These are phyloP conservation scores for Penicillium vulpinum DNA, from an alignment of 2,329 filamentous ascomycete species.

Conservation along the genomic window DNA sequence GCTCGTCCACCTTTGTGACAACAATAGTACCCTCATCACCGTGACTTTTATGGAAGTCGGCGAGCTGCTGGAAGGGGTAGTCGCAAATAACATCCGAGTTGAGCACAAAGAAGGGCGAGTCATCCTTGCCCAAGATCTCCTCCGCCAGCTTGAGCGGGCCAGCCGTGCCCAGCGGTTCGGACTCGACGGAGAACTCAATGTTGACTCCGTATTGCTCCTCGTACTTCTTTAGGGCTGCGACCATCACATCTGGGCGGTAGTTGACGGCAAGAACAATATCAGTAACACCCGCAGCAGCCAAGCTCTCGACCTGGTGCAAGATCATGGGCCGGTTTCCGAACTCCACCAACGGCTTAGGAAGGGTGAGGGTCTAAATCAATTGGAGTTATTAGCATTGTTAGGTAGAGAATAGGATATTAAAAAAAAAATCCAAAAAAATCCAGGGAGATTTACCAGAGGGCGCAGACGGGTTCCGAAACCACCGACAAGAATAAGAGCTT, in stretches of 20 bases:
- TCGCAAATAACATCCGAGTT: constrained; percentile 99
- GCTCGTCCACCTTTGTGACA: constrained; percentile 98
- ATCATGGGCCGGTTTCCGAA: constrained; percentile 99
- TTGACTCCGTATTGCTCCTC: constrained; percentile 89
- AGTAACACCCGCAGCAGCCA: constrained; percentile 90
- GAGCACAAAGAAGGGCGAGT: constrained; percentile 93
- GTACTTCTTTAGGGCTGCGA: constrained; percentile 90
- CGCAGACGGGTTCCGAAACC: constrained; percentile 97
- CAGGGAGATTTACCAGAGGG: constrained; percentile 71
- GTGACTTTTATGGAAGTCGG: constrained; percentile 87
- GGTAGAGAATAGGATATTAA: neutral
- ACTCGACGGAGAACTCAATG: constrained; percentile 96
- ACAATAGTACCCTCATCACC: constrained; percentile 96
- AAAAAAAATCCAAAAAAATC: neutral
- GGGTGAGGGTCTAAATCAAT: constrained; percentile 75
- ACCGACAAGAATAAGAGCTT: constrained; percentile 97
- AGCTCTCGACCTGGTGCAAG: constrained; percentile 92
- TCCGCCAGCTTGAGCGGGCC: constrained; percentile 95
- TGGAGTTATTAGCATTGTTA: constrained; percentile 15
- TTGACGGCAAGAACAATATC: constrained; percentile 98
- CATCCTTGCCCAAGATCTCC: constrained; percentile 86
- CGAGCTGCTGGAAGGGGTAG: constrained; percentile 88
- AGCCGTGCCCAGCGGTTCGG: constrained; percentile 90
- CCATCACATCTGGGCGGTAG: constrained; percentile 98
- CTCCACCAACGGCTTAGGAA: constrained; percentile 96